phyloP scores from a whole-genome alignment of 164 flowering plant genomes.

The Magnolia sinica region DNA sequence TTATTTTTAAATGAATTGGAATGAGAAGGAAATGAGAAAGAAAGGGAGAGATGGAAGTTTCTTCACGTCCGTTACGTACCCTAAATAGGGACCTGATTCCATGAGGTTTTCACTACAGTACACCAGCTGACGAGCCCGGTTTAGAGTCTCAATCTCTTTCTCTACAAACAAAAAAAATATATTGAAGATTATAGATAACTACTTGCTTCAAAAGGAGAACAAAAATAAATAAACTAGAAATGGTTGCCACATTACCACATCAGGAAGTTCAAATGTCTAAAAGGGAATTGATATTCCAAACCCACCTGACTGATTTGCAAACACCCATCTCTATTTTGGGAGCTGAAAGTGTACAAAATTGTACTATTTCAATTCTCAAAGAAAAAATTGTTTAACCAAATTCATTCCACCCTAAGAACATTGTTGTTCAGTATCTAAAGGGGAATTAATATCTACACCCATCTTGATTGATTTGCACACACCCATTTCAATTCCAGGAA shows the following conservation, averaged over 20 bases:
- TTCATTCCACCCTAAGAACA: background rate
- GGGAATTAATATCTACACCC: background rate
- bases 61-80: slow-evolving; percentile 32
- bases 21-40: background rate
- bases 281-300: too few relatives aligned
- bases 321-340: too few relatives aligned
- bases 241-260: background rate
- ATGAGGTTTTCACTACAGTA: slow-evolving; percentile 58
- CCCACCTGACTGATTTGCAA: too few relatives aligned
- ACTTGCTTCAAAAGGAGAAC: background rate
- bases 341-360: background rate
- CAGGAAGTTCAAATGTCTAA: too few relatives aligned
- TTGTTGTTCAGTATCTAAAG: background rate
- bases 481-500: background rate
- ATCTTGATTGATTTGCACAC: background rate
- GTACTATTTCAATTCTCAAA: background rate
- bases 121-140: slow-evolving; percentile 88
- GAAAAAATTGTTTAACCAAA: background rate
- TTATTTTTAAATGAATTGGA: background rate
- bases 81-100: slow-evolving; percentile 31
- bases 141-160: slow-evolving; percentile 86
- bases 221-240: background rate
- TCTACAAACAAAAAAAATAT: slow-evolving; percentile 33
- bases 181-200: background rate
- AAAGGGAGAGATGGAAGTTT: background rate